Evolutionary conservation across 371 early-diverging fungal genomes (phyloP).

Genomic region (Mucor lusitanicus): DNA sequence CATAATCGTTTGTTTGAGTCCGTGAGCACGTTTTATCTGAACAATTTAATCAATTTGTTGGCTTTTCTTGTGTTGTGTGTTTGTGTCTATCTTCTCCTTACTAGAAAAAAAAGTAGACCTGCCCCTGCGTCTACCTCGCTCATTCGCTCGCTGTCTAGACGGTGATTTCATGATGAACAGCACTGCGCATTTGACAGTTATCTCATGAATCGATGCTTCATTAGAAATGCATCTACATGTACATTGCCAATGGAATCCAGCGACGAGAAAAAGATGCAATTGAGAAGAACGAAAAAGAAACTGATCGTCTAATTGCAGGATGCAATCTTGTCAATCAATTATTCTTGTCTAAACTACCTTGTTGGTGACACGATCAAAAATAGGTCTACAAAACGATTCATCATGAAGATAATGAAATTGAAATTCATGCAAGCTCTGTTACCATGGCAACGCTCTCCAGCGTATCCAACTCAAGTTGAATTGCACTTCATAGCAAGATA

Average conservation of each 20-base stretch:
- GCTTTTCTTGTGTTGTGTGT: not conserved
- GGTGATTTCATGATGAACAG: too few species aligned
- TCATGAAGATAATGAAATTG: not conserved
- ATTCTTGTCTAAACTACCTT: constrained; percentile 16
- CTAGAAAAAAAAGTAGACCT: too few species aligned
- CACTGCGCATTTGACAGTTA: not conserved
- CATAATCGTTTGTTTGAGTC: constrained; percentile 3
- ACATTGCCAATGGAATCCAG: not conserved
- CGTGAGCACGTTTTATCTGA: constrained; percentile 12
- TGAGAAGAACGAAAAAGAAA: not conserved
- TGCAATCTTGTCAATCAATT: constrained; percentile 15
- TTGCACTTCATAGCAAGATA: not conserved
- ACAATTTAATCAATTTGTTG: constrained; percentile 9
- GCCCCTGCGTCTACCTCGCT: too few species aligned
- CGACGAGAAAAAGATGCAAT: not conserved
- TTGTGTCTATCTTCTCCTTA: not conserved
- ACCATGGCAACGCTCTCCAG: not conserved
- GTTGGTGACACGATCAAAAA: constrained; percentile 10
- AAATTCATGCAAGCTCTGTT: not conserved
- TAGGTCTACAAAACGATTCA: not conserved
- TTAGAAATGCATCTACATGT: not conserved
- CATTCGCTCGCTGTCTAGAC: too few species aligned
- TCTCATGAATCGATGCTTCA: not conserved
- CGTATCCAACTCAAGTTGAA: not conserved
- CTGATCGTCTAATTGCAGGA: constrained; percentile 17